phyloP scores from a whole-genome alignment of 805 yeast genomes.

The Candida cerambycidarum region DNA sequence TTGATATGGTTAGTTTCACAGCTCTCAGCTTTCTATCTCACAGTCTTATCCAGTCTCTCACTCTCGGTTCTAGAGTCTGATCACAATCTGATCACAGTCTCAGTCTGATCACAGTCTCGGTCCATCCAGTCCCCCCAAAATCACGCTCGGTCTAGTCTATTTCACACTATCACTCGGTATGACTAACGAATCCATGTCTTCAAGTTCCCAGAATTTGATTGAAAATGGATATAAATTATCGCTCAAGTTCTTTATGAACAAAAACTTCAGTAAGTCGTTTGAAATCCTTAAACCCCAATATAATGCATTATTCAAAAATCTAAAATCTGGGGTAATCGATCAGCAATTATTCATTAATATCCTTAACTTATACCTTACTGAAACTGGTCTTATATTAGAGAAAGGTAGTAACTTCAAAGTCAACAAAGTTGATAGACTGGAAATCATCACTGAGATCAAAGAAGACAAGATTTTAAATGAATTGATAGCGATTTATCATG shows the following conservation, averaged over 20 bases:
- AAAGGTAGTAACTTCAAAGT: slow-evolving; percentile 12
- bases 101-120: neutral
- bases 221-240: slow-evolving; percentile 30
- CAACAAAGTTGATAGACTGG: slow-evolving; percentile 12
- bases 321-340: slow-evolving; percentile 22
- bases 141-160: slow-evolving; percentile 2
- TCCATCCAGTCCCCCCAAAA: neutral
- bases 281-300: slow-evolving; percentile 25
- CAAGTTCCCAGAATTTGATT: slow-evolving; percentile 10
- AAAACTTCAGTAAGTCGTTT: slow-evolving; percentile 34
- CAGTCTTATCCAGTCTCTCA: too few relatives aligned
- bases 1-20: too few relatives aligned
- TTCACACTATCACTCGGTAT: slow-evolving; percentile 1
- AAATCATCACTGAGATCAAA: slow-evolving; percentile 16
- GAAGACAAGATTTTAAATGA: slow-evolving; percentile 19
- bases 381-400: slow-evolving; percentile 26
- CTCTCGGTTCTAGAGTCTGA: too few relatives aligned
- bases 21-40: too few relatives aligned
- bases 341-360: slow-evolving; percentile 34
- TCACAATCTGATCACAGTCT: too few relatives aligned
- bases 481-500: slow-evolving; percentile 20
- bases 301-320: slow-evolving; percentile 20
- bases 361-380: slow-evolving; percentile 34
- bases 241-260: slow-evolving; percentile 39
- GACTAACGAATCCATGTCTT: slow-evolving; percentile 8